Evolutionary conservation across 2,329 filamentous ascomycete genomes (phyloP).

Genomic region (Didymella segeticola): DNA sequence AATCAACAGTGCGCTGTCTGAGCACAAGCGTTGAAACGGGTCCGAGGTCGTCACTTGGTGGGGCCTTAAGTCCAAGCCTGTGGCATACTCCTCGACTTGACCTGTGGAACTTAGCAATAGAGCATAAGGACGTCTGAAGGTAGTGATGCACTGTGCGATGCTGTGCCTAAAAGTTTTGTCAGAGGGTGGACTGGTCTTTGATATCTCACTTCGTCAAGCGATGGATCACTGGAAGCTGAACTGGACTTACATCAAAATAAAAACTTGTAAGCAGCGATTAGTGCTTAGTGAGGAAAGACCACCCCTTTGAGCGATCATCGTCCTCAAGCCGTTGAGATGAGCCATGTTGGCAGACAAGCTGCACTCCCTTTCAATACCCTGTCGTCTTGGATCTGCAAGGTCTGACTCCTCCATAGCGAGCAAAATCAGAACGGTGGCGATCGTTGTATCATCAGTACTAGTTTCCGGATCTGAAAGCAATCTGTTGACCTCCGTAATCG

Average conservation of each 20-base stretch:
- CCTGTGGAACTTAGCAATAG: conserved; percentile 28
- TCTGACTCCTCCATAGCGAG: conserved; percentile 42
- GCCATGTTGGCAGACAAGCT: conserved; percentile 29
- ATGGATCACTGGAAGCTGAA: not conserved
- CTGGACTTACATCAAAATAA: conserved; percentile 40
- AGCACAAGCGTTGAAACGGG: not conserved
- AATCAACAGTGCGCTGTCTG: not conserved
- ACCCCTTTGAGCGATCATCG: conserved; percentile 45
- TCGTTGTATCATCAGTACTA: conserved; percentile 39
- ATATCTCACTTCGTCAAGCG: no score
- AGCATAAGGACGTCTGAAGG: conserved; percentile 41
- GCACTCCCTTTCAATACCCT: conserved; percentile 24
- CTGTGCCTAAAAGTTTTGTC: conserved; percentile 34
- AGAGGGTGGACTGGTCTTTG: not conserved
- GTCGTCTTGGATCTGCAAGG: conserved; percentile 25
- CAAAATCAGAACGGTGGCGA: conserved; percentile 43
- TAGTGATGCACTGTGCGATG: conserved; percentile 39
- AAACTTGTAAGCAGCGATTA: conserved; percentile 41
- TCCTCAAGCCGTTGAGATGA: conserved; percentile 40
- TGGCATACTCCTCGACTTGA: conserved; percentile 31
- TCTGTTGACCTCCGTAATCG: conserved; percentile 39
- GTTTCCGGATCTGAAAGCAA: conserved; percentile 31
- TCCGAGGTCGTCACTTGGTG: not conserved
- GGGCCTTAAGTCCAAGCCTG: not conserved
- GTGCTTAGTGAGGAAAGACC: conserved; percentile 35